Evolutionary conservation across 805 yeast species (phyloP).

Genomic region (Saccharomycodes ludwigii): DNA sequence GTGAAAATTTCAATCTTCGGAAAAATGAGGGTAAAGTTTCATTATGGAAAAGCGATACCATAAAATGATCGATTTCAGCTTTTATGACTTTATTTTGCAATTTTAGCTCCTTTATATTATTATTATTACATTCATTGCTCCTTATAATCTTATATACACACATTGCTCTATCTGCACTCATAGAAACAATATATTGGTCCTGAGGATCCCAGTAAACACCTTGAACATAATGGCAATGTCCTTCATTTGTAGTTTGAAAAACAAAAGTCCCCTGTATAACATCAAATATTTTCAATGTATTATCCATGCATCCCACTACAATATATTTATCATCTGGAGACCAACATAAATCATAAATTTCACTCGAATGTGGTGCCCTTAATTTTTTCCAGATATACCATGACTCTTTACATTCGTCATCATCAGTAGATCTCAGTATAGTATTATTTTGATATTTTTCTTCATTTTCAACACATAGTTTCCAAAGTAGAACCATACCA

Average conservation of each 20-base stretch:
- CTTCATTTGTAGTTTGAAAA: constrained; percentile 25
- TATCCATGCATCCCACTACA: constrained; percentile 89
- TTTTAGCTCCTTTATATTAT: constrained; percentile 12
- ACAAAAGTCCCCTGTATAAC: too few relatives aligned
- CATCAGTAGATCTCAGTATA: constrained; percentile 8
- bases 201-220: constrained; percentile 95
- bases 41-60: constrained; percentile 52
- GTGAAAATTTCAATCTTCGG: constrained; percentile 74
- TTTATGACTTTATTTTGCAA: constrained; percentile 33
- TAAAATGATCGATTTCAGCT: constrained; percentile 30
- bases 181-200: constrained; percentile 67
- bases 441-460: constrained; percentile 42
- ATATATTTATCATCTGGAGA: constrained; percentile 70
- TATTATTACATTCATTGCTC: constrained; percentile 8
- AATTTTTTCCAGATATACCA: constrained; percentile 46
- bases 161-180: constrained; percentile 79
- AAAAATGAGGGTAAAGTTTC: constrained; percentile 87
- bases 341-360: constrained; percentile 89
- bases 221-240: constrained; percentile 84
- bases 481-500: constrained; percentile 81
- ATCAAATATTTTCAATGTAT: constrained; percentile 57
- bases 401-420: constrained; percentile 50
- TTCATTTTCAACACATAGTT: constrained; percentile 36
- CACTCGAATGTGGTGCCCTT: constrained; percentile 49
- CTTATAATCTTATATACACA: constrained; percentile 38